Evolutionary conservation across 2,329 filamentous ascomycete genomes (phyloP).

Genomic region (Verticillium albo-atrum): DNA sequence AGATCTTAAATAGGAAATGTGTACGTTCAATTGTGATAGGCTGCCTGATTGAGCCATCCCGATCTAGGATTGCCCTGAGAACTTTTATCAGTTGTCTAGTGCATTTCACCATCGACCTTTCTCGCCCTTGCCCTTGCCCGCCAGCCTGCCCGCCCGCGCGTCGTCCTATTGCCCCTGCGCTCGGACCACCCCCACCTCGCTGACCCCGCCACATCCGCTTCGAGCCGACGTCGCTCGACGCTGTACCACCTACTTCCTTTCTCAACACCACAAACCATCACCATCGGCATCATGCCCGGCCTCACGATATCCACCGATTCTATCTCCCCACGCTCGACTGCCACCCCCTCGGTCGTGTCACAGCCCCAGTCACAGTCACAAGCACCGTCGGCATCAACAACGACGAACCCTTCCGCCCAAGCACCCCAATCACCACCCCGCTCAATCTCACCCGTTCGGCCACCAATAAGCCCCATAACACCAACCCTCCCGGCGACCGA

Average conservation of each 20-base stretch:
- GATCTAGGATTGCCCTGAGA: too few relatives aligned
- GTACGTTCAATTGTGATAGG: too few relatives aligned
- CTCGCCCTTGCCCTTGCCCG: not conserved
- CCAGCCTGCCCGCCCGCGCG: not conserved
- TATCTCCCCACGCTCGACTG: conserved; percentile 14
- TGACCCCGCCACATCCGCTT: not conserved
- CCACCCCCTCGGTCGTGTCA: conserved; percentile 9
- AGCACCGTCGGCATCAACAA: not conserved
- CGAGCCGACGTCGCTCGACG: not conserved
- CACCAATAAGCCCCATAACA: conserved; percentile 52
- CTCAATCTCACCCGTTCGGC: conserved; percentile 40
- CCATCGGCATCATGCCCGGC: conserved; percentile 19
- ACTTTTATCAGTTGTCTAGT: not conserved
- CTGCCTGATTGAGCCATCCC: too few relatives aligned
- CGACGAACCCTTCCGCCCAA: conserved; percentile 3
- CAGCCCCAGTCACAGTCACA: not conserved
- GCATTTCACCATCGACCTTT: not conserved
- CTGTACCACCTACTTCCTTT: not conserved
- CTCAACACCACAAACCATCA: not conserved
- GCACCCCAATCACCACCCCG: conserved; percentile 16
- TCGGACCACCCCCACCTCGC: not conserved
- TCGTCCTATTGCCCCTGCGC: not conserved
- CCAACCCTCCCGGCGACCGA: conserved; percentile 38
- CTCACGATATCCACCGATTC: conserved; percentile 21
- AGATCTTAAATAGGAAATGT: too few relatives aligned